A percentile compares a stretch with the other conserved stretches of the same genome.
These are phyloP conservation scores for Thalassiosira exigua DNA, from an alignment of 352 stramenopile genomes.

Conservation along the genomic window DNA sequence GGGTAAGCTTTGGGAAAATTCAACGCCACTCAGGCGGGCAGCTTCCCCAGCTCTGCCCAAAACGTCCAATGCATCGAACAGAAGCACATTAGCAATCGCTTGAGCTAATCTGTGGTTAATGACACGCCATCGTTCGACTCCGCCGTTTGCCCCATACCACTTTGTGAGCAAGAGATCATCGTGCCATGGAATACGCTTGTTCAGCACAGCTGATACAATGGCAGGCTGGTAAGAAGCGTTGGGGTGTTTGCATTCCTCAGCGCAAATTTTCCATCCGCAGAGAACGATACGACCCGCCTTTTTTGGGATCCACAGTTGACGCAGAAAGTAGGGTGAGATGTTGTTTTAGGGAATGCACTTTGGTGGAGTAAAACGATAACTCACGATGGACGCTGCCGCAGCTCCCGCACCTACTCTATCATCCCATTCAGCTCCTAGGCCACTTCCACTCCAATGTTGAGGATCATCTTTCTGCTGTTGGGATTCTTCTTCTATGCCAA, in stretches of 20 bases:
- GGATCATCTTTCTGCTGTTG: conserved; percentile 26
- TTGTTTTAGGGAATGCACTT: not conserved
- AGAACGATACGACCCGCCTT: conserved; percentile 77
- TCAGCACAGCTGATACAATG: conserved; percentile 73
- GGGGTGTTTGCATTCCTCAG: conserved; percentile 83
- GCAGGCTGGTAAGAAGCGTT: conserved; percentile 84
- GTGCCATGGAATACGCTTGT: conserved; percentile 79
- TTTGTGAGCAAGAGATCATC: conserved; percentile 79
- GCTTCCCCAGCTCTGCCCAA: conserved; percentile 84
- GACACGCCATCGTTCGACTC: conserved; percentile 72
- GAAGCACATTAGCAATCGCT: conserved; percentile 69
- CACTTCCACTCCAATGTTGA: conserved; percentile 68
- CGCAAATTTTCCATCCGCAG: conserved; percentile 79
- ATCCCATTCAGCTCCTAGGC: conserved; percentile 82
- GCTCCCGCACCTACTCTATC: conserved; percentile 81
- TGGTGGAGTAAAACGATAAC: conserved; percentile 34
- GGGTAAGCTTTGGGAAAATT: conserved; percentile 84
- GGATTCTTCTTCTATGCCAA: conserved; percentile 9
- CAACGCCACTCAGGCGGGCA: conserved; percentile 81
- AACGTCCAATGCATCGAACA: conserved; percentile 85
- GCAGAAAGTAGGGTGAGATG: no score
- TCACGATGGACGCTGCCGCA: conserved; percentile 80
- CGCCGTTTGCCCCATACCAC: conserved; percentile 73
- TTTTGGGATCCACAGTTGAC: no score
- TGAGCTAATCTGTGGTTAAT: conserved; percentile 76